Conservation (phyloP, 2,329 filamentous ascomycete species). For the Ceratocystis harringtonii region DNA sequence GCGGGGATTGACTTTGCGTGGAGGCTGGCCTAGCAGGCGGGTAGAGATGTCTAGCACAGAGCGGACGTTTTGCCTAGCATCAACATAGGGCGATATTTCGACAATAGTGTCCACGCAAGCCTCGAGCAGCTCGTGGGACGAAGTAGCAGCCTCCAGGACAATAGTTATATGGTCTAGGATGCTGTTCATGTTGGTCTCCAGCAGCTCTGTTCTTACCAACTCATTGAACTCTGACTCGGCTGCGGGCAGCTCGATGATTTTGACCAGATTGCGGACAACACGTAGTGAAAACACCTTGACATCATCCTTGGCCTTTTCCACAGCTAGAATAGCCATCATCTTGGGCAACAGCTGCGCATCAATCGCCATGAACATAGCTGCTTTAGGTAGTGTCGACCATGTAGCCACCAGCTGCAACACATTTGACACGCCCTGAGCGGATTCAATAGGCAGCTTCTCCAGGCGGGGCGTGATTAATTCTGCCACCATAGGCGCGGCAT, state of each 20-base stretch:
- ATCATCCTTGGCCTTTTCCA: constrained; percentile 65
- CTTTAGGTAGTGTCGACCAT: constrained; percentile 56
- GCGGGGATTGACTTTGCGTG: constrained; percentile 63
- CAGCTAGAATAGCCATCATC: constrained; percentile 55
- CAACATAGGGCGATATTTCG: constrained; percentile 55
- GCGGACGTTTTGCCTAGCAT: constrained; percentile 52
- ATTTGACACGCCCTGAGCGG: constrained; percentile 75
- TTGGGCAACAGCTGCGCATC: constrained; percentile 52
- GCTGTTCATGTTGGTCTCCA: constrained; percentile 41
- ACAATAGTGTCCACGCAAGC: constrained; percentile 66
- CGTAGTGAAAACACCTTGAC: constrained; percentile 71
- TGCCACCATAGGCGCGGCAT: constrained; percentile 53
- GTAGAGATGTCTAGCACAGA: constrained; percentile 66
- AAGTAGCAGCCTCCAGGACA: constrained; percentile 45
- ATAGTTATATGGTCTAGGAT: constrained; percentile 53
- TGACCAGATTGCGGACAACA: constrained; percentile 56
- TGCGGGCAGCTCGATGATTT: constrained; percentile 40
- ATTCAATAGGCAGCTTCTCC: constrained; percentile 66
- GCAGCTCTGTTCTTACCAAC: constrained; percentile 38
- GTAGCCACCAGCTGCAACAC: constrained; percentile 66
- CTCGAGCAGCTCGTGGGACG: constrained; percentile 61
- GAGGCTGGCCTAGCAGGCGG: constrained; percentile 72
- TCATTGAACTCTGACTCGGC: constrained; percentile 42
- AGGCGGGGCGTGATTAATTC: constrained; percentile 67
- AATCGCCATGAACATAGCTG: constrained; percentile 49